Base-by-base conservation (phyloP, 1,284 basidiomycete species). In the Ceratorhiza oryzae-sativae region DNA sequence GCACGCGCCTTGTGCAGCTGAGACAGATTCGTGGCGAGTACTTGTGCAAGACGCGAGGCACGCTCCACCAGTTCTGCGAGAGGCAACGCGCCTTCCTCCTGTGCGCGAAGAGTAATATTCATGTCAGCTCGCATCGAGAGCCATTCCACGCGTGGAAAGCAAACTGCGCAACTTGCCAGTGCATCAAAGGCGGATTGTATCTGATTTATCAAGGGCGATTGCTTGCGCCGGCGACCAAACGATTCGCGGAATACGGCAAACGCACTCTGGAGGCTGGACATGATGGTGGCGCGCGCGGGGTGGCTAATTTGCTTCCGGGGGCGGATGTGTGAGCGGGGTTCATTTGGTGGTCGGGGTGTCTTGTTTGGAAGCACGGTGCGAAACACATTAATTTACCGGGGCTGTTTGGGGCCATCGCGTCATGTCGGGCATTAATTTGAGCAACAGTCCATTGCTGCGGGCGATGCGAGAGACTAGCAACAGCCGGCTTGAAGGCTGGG, bases 231-330 rank as follows among this genome's bases (percentile, higher is more conserved):
- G 56, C 42, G 39, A 20, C 55, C 55, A 9, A 60, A 32, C 8
- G 42, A 42, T 30, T 49, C 60, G 32, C 67, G 53, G 32, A 71
- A 39, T 3, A 53, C n/a, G 5, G 53, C 15, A 20, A 70, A 45
- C 20, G 65, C 65, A 12, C 39, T 30, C 10, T 58, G 45, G 25
- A 70, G 39, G 4, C 39, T 42, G 27, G 65, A 48, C 27, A 5
- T 41, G 53, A 70, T 70, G 25, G 53, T 70, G 53, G 53, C 65
- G 65, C 65, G 30, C 25, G 41, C 13, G 23, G 48, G 41, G 41
- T 41, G 34, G 65, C 25, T 8, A 70, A 10, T 70, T 58, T 70
- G 65, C 65, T 70, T 70, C 65, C 65, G 65, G 41, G 9, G 56
- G 9, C n/a, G 18, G 56, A 59, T 59, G n/a, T 53, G 63, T 36